Evolutionary conservation across 1,139 yeast species (phyloP).

Genomic region (Groenewaldozyma sp.): DNA sequence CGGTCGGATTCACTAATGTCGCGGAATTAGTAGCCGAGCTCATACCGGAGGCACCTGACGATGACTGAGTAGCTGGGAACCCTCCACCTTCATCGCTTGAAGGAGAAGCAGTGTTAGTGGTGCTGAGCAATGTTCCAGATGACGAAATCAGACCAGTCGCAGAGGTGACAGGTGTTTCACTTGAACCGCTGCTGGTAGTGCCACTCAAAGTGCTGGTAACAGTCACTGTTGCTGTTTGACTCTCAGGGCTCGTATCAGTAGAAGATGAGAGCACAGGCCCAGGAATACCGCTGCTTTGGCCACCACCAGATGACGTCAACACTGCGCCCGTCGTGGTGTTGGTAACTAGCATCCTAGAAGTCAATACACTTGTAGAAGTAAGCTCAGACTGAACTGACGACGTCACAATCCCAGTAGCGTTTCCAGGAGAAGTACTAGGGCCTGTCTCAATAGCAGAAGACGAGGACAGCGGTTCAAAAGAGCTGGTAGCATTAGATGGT

Average conservation of each 20-base stretch:
- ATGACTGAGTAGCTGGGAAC: not conserved
- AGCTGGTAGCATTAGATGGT: constrained; percentile 1
- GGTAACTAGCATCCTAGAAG: no score
- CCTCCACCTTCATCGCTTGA: not conserved
- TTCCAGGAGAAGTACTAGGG: constrained; percentile 1
- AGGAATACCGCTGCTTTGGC: no score
- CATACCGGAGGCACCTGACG: not conserved
- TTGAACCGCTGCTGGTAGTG: not conserved
- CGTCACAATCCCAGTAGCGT: no score
- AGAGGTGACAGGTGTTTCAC: not conserved
- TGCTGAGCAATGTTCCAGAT: no score
- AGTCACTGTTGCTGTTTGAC: not conserved
- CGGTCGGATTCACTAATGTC: no score
- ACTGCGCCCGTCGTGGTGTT: no score
- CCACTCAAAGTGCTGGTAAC: not conserved
- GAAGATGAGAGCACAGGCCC: no score
- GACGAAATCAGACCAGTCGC: not conserved
- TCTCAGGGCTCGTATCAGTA: no score
- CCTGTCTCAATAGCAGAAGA: not conserved
- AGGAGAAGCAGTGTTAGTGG: not conserved
- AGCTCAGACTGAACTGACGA: not conserved
- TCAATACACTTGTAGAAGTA: no score
- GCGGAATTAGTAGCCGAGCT: not conserved
- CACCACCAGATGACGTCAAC: no score
- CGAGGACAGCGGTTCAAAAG: not conserved